Evolutionary conservation across 768 basidiomycete genomes (phyloP).

Genomic region (Mycena vitilis): DNA sequence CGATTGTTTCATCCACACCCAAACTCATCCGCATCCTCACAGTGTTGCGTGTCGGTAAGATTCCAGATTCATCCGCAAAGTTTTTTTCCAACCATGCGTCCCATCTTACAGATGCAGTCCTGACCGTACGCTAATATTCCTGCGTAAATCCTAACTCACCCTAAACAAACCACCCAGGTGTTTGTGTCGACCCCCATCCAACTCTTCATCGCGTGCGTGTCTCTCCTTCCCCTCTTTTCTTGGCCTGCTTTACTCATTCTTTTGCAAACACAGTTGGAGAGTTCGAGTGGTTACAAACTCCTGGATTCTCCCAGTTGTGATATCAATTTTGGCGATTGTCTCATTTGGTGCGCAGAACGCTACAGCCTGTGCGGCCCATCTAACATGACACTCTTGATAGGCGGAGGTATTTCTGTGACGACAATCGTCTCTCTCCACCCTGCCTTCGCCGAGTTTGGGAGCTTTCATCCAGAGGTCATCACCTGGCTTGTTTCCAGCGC

Average conservation of each 20-base stretch:
- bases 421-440: constrained; percentile 21
- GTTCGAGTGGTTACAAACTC: constrained; percentile 26
- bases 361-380: neutral
- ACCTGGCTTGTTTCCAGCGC: constrained; percentile 31
- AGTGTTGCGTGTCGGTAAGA: constrained; percentile 17
- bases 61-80: too few species aligned
- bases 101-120: constrained; percentile 11
- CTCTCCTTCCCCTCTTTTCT: too few species aligned
- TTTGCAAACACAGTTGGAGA: constrained; percentile 19
- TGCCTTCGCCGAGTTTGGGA: constrained; percentile 13
- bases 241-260: too few species aligned
- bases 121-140: constrained; percentile 12
- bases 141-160: too few species aligned
- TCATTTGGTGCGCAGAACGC: constrained; percentile 14
- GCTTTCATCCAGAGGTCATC: constrained; percentile 21
- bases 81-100: neutral
- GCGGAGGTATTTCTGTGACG: constrained; percentile 28
- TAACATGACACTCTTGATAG: neutral
- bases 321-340: constrained; percentile 8
- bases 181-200: constrained; percentile 34
- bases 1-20: too few species aligned
- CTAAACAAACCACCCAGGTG: constrained; percentile 16
- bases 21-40: too few species aligned
- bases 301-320: constrained; percentile 4
- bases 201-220: constrained; percentile 26